Evolutionary conservation across 164 flowering plant species (phyloP), one percentile per base, ranked within the genome.

Genomic region (Kingdonia uniflora): DNA sequence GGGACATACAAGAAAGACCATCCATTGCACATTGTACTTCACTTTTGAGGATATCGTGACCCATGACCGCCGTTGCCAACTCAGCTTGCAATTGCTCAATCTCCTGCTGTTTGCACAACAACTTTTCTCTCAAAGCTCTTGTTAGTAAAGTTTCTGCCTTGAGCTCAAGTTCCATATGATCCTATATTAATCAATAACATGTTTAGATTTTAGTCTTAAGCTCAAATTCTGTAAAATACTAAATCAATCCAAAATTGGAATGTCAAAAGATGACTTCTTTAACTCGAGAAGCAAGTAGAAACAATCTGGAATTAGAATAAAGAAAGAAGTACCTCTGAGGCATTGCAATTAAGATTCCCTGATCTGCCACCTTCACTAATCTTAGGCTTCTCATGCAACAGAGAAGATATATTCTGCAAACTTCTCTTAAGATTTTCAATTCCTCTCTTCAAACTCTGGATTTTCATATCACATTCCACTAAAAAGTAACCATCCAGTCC

Each of bases 61-160:
- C 85, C 69, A 90, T 76, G 24, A 81, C 75, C 1, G 85, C 85
- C 44, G 97, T 67, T 50, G 96, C 95, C 42, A 89, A 61, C 67
- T 89, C 97, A n/a, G 88, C 86, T 64, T 79, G 86, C 64, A 83
- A 59, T 69, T 80, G 92, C 68, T 94, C 97, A 21, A 85, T 62
- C 61, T 94, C 95, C 60, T 63, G 49, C 65, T 87, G 86, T 60
- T 79, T 79, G n/a, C 78, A 78, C 37, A 72, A 76, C 52, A 89
- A 62, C 74, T 85, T 94, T 64, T 94, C 97, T 42, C 78, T 68
- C 51, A 94, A 61, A 41, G 78, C 57, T 55, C 66, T 81, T 15
- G 97, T 85, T n/a, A 94, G 38, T n/a, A 94, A 62, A 47, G 60
- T 70, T 71, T 94, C 97, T 19, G 86, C 81, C 76, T 76, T 81